phyloP scores from a whole-genome alignment of 73 alveolate genomes.

The Halteria grandinella region DNA sequence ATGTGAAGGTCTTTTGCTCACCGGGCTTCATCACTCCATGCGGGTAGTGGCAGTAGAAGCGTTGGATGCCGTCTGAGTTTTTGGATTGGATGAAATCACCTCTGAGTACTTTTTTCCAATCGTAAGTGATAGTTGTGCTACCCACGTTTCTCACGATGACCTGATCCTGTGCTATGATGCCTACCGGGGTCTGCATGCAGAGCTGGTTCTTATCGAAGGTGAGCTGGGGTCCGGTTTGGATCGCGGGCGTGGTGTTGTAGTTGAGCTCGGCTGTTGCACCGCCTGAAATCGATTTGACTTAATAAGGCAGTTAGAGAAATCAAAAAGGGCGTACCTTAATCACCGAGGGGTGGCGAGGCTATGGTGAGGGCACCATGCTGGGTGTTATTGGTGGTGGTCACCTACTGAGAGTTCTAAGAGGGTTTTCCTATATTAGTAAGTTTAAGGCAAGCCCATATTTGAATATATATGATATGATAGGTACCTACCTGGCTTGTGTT shows the following conservation, averaged over 20 bases:
- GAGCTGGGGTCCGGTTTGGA: constrained; percentile 56
- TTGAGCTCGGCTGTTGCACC: constrained; percentile 6
- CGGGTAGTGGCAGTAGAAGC: constrained; percentile 82
- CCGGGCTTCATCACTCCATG: constrained; percentile 77
- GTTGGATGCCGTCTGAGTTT: constrained; percentile 68
- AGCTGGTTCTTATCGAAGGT: constrained; percentile 61
- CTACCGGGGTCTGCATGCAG: constrained; percentile 58
- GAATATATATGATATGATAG: too few relatives aligned
- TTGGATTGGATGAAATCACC: constrained; percentile 69
- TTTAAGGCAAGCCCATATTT: too few relatives aligned
- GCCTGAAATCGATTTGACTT: constrained; percentile 22
- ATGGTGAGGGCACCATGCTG: too few relatives aligned
- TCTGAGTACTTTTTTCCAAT: constrained; percentile 76
- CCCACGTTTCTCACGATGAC: constrained; percentile 82
- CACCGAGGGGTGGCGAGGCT: too few relatives aligned
- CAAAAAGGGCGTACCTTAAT: constrained; percentile 15
- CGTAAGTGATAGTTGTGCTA: constrained; percentile 80
- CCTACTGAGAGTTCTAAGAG: too few relatives aligned
- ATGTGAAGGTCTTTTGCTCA: constrained; percentile 75
- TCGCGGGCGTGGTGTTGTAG: neutral
- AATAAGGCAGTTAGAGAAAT: neutral
- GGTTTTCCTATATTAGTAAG: too few relatives aligned
- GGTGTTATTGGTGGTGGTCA: too few relatives aligned
- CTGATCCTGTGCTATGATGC: constrained; percentile 40
- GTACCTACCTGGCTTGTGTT: constrained; percentile 20